Percentiles rank a stretch among this genome's conserved stretches.
Conservation (phyloP, 164 flowering plant species). For the Tetrastigma voinierianum region DNA sequence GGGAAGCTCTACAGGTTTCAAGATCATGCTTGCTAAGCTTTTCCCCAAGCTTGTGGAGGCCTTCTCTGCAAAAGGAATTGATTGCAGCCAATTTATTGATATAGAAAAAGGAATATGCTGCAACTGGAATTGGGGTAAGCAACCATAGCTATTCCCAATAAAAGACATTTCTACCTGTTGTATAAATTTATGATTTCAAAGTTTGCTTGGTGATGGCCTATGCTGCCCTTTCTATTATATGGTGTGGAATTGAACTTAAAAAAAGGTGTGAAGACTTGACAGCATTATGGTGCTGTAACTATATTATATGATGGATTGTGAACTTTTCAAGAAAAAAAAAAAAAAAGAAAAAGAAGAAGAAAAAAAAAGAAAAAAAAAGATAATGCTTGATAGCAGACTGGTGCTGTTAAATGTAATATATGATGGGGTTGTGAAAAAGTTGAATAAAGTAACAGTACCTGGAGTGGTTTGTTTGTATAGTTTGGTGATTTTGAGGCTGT, state of each 20-base stretch:
- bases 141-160: background rate
- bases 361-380: background rate
- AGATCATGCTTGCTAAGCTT: conserved; percentile 80
- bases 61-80: conserved; percentile 58
- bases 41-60: conserved; percentile 70
- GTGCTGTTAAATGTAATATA: too few species aligned
- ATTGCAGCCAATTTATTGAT: conserved; percentile 45
- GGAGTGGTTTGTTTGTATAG: too few species aligned
- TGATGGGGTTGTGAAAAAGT: background rate
- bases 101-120: conserved; percentile 16
- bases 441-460: too few species aligned
- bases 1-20: conserved; percentile 73
- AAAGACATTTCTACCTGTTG: conserved; percentile 1
- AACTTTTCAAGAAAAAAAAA: background rate
- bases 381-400: too few species aligned
- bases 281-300: background rate
- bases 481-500: too few species aligned
- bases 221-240: background rate
- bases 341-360: background rate
- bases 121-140: conserved; percentile 12
- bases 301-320: background rate
- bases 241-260: background rate
- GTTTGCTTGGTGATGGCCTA: conserved; percentile 2
- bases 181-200: conserved; percentile 3
- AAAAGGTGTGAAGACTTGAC: background rate